Base-by-base conservation (phyloP, 2,329 filamentous ascomycete genomes). In the Elsinoe australis region DNA sequence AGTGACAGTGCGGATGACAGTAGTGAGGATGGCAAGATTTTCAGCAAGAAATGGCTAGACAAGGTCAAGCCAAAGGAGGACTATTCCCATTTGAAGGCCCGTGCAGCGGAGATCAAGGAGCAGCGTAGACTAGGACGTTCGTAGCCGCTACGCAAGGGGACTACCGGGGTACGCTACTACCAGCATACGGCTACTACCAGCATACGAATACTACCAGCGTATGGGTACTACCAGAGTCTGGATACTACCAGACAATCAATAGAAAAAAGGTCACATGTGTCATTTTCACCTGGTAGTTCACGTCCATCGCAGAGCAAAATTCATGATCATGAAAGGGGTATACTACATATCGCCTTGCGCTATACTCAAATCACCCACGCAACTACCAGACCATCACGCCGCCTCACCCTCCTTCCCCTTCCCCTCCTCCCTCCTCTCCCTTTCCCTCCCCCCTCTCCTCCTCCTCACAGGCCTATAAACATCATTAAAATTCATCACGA, bases 401-500 rank as follows among this genome's bases (percentile, higher is more conserved):
- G 29, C 34, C 14, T 19, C 45, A 15, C 33, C 47, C 34, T 31
- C 49, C 41, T 28, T 55, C 26, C 49, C 50, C 50, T 49, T 56
- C 31, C 56, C 55, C 47, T 50, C 29, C 12, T 49, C 49, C 19
- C 28, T 41, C n/a, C 7, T 31, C 24, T 47, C 41, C 34, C 22
- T 50, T n/a, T 48, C 38, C 18, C 32, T 28, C 21, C 55, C 33
- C 61, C 58, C 29, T 63, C 64, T 71, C 67, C 81, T 80, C 63
- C 82, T 77, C 58, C 81, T 74, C 35, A 82, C 78, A 10, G 87
- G 85, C 66, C 86, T 79, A 66, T 96, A 96, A 19, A 94, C 85
- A 63, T 96, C 90, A 67, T 98, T 98, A 67, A 96, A 98, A 68
- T 96, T 98, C 87, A 98, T 96, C 32, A 92, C 86, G 38, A 96